Base-by-base conservation (phyloP, 208 protist species). In the Wallacemonas sp. region DNA sequence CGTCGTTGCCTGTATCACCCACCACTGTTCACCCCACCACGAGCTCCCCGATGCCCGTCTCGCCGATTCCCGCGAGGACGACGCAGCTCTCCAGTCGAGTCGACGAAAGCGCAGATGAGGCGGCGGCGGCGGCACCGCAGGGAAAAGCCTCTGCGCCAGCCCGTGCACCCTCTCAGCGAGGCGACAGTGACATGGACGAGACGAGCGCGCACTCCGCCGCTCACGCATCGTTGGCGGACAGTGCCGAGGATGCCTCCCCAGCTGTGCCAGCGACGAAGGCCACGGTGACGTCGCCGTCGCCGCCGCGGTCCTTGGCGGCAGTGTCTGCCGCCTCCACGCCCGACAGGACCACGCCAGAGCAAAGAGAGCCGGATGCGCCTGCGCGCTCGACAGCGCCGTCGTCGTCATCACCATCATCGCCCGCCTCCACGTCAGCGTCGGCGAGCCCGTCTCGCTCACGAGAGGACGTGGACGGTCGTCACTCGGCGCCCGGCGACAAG, bases 11-110 rank as follows among this genome's bases (percentile, higher is more conserved):
- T n/a, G n/a, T n/a, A n/a, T n/a, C n/a, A n/a, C n/a, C n/a, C n/a
- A n/a, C n/a, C n/a, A n/a, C n/a, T n/a, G 12, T 41, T 15, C 37
- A 41, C 37, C 12, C 37, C 37, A 41, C 36, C 53, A 21, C 19
- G 33, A 62, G 36, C 24, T 62, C 55, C 6, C 58, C 39, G 4
- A 38, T 15, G 3, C 6, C 50, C 13, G 27, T 48, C 41, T 63
- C 58, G 13, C 58, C 58, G 13, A 63, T 63, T 38, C 26, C 24
- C 0, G 39, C 58, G 9, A 15, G 29, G 8, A 39, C 45, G 30
- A 55, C 61, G 15, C 30, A 24, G 1, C 26, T 62, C 6, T 44
- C 38, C 36, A 62, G 61, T 34, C 42, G 39, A n/a, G n/a, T n/a
- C 59, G 15, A 42, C 32, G 57, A 46, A 21, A 34, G 29, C 24